Conservation (phyloP, 306 rosid species). For the Carpinus fangiana region DNA sequence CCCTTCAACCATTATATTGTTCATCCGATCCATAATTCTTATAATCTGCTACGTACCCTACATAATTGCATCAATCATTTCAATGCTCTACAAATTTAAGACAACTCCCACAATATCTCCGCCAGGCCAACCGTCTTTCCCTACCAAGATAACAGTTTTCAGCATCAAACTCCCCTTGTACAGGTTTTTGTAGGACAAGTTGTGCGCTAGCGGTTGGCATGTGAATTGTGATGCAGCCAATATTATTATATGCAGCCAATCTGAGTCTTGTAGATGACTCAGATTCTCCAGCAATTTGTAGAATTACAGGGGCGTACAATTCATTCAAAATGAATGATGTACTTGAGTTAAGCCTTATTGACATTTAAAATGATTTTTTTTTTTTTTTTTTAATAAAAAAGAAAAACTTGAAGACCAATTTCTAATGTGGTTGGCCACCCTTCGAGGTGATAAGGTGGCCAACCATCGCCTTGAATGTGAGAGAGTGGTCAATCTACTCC, state of each 20-base stretch:
- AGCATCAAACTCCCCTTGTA: neutral
- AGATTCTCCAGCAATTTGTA: too few relatives aligned
- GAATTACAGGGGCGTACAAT: too few relatives aligned
- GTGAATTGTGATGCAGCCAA: neutral
- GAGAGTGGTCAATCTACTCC: too few relatives aligned
- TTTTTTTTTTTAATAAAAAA: too few relatives aligned
- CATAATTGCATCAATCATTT: constrained; percentile 2
- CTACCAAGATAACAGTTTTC: neutral
- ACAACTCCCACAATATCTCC: neutral
- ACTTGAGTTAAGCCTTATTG: too few relatives aligned
- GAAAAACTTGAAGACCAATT: neutral
- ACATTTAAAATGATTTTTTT: too few relatives aligned
- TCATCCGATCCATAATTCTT: neutral
- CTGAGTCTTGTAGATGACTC: neutral
- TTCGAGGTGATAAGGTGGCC: too few relatives aligned
- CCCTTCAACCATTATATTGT: neutral
- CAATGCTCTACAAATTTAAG: constrained; percentile 21
- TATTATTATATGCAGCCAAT: too few relatives aligned
- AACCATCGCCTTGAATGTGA: too few relatives aligned
- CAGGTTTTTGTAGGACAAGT: neutral
- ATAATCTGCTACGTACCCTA: neutral
- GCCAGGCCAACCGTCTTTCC: neutral
- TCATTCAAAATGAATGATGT: too few relatives aligned
- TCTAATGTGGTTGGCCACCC: neutral
- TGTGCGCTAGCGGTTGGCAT: neutral